Evolutionary conservation across 2,329 filamentous ascomycete genomes (phyloP), one percentile per base, ranked within the genome.

Genomic region (Calonectria crousiana): DNA sequence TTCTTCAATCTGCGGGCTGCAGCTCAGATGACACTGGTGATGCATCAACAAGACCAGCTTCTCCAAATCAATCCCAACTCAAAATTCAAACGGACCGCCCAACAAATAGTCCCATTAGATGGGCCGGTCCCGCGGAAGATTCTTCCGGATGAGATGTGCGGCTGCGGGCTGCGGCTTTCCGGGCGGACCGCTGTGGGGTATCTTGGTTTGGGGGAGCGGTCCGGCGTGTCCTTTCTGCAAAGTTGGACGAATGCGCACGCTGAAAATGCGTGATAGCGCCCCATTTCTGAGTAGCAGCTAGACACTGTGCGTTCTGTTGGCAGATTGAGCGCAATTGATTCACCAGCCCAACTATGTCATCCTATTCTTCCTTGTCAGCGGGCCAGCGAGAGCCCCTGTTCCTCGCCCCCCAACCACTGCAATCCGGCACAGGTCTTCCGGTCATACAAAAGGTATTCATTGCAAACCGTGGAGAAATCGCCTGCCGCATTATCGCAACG

Each of bases 391-490:
- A 51, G 26, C 60, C 69, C 18, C 49, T 66, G n/a, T 65, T 66
- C 36, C 49, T 71, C 23, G 69, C 69, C 4, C 69, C 69, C 10
- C 49, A 66, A 3, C 69, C 69, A 13, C 23, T 71, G 16, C n/a
- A 58, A 30, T 38, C 58, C 34, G 23, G 23, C 28, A 72, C 70
- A 6, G 70, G 70, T 14, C 44, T 68, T 13, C 66, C 47, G 28
- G 58, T 68, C 4, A 87, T 87, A 38, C 70, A 41, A 18, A 73
- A 71, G 16, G 41, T 79, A 9, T 65, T 80, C 9, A 74, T 80
- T 16, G 78, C 78, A 16, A 80, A 80, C n/a, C 72, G 78, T 0
- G 78, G 78, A 18, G 78, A 80, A 34, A 80, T 79, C 18, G 75
- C 78, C 4, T 76, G 71, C 32, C 76, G 78, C 6, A 64, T 78